Conservation (phyloP, 2,329 filamentous ascomycete species). For the Colletotrichum lini region DNA sequence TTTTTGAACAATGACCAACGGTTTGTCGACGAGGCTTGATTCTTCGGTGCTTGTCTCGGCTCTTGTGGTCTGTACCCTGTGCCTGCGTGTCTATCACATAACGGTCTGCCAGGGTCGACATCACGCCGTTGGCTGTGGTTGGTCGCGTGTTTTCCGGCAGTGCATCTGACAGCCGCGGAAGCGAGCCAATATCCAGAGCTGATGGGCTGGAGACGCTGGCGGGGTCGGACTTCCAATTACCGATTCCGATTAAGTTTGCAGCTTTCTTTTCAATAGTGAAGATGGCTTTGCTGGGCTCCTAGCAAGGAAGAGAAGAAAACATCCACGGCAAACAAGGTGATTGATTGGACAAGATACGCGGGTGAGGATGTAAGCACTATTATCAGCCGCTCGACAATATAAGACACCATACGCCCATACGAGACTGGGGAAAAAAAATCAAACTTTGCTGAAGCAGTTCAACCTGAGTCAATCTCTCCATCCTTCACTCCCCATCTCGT, state of each 20-base stretch:
- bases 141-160: not conserved
- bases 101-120: not conserved
- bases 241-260: not conserved
- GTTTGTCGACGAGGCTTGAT: not conserved
- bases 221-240: not conserved
- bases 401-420: not conserved
- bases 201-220: not conserved
- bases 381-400: not conserved
- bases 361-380: not conserved
- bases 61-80: not conserved
- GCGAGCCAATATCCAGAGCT: not conserved
- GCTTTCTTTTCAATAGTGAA: conserved; percentile 1
- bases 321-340: not conserved
- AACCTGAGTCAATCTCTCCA: not conserved
- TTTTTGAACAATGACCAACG: too few species aligned
- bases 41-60: not conserved
- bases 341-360: conserved; percentile 5
- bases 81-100: not conserved
- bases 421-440: not conserved
- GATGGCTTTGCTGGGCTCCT: not conserved
- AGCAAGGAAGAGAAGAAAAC: too few species aligned
- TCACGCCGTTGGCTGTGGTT: not conserved
- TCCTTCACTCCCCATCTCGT: not conserved
- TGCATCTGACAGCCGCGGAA: not conserved
- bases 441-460: not conserved